These are phyloP conservation scores for Dioszegia hungarica DNA, from an alignment of 768 basidiomycete species.

Conservation along the genomic window DNA sequence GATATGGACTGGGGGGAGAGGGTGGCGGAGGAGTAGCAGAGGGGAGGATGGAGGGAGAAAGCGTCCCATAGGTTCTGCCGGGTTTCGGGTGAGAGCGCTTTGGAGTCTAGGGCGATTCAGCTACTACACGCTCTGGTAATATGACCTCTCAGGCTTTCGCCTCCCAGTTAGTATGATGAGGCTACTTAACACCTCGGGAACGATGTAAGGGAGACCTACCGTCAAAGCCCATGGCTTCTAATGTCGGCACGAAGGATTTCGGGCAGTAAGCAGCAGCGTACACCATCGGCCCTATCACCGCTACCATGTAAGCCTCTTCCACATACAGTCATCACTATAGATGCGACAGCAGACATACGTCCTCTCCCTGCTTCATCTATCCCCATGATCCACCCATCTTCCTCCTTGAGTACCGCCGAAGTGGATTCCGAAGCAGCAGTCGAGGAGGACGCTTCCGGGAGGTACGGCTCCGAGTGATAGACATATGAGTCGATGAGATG, in stretches of 20 bases:
- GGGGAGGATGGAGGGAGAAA: slow-evolving; percentile 25
- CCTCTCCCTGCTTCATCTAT: slow-evolving; percentile 99
- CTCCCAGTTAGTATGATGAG: no score
- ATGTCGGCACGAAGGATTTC: slow-evolving; percentile 62
- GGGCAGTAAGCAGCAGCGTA: slow-evolving; percentile 95
- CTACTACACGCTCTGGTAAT: background rate
- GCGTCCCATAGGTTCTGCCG: slow-evolving; percentile 52
- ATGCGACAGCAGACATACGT: slow-evolving; percentile 50
- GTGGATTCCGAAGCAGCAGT: background rate
- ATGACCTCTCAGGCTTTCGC: background rate
- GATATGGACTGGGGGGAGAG: slow-evolving; percentile 85
- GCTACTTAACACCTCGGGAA: background rate
- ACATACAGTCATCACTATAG: background rate
- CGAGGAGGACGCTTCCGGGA: background rate
- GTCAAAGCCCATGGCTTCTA: slow-evolving; percentile 83
- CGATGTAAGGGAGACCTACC: slow-evolving; percentile 54
- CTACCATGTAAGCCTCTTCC: slow-evolving; percentile 9
- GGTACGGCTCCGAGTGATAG: slow-evolving; percentile 37
- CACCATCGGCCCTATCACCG: slow-evolving; percentile 83
- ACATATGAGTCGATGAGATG: slow-evolving; percentile 35
- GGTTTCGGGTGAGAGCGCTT: slow-evolving; percentile 70
- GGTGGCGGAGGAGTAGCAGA: slow-evolving; percentile 47
- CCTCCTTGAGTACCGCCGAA: slow-evolving; percentile 6
- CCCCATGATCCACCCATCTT: slow-evolving; percentile 77
- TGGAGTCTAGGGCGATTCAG: slow-evolving; percentile 65